phyloP scores from a whole-genome alignment of 345 rosid genomes.

The Geranium brycei region DNA sequence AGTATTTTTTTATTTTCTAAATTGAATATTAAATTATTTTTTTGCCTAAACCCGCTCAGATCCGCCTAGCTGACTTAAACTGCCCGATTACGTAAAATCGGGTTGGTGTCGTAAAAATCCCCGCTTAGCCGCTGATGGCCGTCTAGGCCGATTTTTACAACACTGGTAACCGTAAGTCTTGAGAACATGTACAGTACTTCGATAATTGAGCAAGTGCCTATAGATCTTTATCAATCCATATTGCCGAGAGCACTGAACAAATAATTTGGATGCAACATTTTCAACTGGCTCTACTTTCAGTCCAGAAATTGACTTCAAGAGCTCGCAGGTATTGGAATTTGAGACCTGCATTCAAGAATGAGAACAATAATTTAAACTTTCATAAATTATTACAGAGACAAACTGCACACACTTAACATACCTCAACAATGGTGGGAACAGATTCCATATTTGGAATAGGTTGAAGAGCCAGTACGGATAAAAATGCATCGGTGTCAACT shows the following conservation, averaged over 20 bases:
- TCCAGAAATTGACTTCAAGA: slow-evolving; percentile 73
- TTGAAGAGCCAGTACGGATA: slow-evolving; percentile 90
- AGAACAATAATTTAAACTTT: slow-evolving; percentile 8
- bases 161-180: slow-evolving; percentile 3
- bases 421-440: slow-evolving; percentile 93
- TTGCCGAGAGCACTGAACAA: slow-evolving; percentile 97
- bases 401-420: slow-evolving; percentile 12
- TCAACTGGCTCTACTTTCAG: slow-evolving; percentile 87
- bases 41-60: too few relatives aligned
- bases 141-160: too few relatives aligned
- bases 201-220: slow-evolving; percentile 82
- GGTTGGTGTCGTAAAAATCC: too few relatives aligned
- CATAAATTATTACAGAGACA: neutral
- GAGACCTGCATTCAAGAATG: slow-evolving; percentile 52
- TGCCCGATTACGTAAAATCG: too few relatives aligned
- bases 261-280: slow-evolving; percentile 75
- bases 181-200: slow-evolving; percentile 38
- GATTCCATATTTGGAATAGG: slow-evolving; percentile 59
- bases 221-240: slow-evolving; percentile 85
- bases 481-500: slow-evolving; percentile 82
- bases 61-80: too few relatives aligned
- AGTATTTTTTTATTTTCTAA: too few relatives aligned
- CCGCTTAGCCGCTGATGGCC: too few relatives aligned
- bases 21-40: too few relatives aligned
- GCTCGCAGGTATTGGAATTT: slow-evolving; percentile 63